phyloP scores from a whole-genome alignment of 192 early-diverging fungal genomes.

The Geosiphon pyriformis region DNA sequence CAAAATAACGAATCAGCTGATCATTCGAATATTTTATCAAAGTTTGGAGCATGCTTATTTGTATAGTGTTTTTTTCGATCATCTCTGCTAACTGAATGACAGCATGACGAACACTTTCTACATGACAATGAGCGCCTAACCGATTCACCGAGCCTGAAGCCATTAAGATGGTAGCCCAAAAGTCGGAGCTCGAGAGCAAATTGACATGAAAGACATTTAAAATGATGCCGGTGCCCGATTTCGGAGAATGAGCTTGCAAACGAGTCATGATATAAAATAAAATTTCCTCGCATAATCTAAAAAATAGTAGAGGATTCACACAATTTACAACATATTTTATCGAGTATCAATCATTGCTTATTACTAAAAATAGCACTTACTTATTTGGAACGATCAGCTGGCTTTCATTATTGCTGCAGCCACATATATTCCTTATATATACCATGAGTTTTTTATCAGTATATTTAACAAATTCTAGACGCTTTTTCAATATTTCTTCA shows the following conservation, averaged over 20 bases:
- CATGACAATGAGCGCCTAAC: background rate
- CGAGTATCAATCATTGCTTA: background rate
- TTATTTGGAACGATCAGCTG: background rate
- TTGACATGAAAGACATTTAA: background rate
- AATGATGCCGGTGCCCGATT: background rate
- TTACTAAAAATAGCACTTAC: background rate
- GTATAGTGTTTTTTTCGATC: background rate
- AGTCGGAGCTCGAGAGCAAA: background rate
- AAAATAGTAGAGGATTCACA: background rate
- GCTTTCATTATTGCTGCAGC: background rate
- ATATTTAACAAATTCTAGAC: background rate
- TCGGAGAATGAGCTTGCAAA: background rate
- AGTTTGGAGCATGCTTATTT: background rate
- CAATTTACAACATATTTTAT: background rate
- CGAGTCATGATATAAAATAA: background rate
- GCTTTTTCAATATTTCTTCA: background rate
- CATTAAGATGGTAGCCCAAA: background rate
- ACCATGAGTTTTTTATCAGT: background rate
- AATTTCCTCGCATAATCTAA: slow-evolving; percentile 5
- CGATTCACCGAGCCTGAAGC: background rate
- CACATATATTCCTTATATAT: background rate
- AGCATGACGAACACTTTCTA: background rate
- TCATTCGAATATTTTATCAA: background rate
- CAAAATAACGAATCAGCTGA: background rate
- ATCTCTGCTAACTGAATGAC: background rate